Evolutionary conservation across 2,329 filamentous ascomycete species (phyloP).

Genomic region (Verticillium nubilum): DNA sequence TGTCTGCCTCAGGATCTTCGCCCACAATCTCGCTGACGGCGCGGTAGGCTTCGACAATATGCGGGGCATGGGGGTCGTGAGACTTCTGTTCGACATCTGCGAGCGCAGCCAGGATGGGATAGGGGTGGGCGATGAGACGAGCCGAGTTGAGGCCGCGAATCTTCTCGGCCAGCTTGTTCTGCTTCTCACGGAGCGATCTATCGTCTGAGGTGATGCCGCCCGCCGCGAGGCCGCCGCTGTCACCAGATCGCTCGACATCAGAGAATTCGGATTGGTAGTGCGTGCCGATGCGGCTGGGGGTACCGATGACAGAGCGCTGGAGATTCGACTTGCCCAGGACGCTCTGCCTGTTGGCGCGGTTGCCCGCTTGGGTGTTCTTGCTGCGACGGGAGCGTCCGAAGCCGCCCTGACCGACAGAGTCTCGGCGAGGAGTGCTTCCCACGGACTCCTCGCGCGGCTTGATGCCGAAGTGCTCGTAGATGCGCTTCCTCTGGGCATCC

Average conservation of each 20-base stretch:
- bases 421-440: slow-evolving; percentile 29
- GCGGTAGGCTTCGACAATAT: slow-evolving; percentile 77
- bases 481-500: slow-evolving; percentile 86
- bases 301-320: slow-evolving; percentile 82
- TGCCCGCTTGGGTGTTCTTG: slow-evolving; percentile 47
- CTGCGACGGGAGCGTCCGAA: slow-evolving; percentile 56
- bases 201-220: slow-evolving; percentile 58
- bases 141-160: slow-evolving; percentile 73
- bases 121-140: slow-evolving; percentile 60
- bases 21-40: slow-evolving; percentile 74
- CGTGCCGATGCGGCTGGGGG: slow-evolving; percentile 59
- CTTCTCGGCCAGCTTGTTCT: slow-evolving; percentile 73
- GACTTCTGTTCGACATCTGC: slow-evolving; percentile 66
- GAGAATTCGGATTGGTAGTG: slow-evolving; percentile 61
- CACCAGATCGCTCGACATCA: slow-evolving; percentile 58
- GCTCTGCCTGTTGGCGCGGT: slow-evolving; percentile 45
- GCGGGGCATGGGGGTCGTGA: slow-evolving; percentile 64
- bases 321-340: slow-evolving; percentile 57
- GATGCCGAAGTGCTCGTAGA: slow-evolving; percentile 96
- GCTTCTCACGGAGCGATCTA: slow-evolving; percentile 76
- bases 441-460: slow-evolving; percentile 48
- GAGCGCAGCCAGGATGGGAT: slow-evolving; percentile 72
- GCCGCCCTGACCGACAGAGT: slow-evolving; percentile 40
- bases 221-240: slow-evolving; percentile 37
- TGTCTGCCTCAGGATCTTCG: slow-evolving; percentile 60